Percentiles rank a stretch among this genome's conserved stretches.
Evolutionary conservation across 2,329 filamentous ascomycete genomes (phyloP).

Genomic region (Catunica adiposa): DNA sequence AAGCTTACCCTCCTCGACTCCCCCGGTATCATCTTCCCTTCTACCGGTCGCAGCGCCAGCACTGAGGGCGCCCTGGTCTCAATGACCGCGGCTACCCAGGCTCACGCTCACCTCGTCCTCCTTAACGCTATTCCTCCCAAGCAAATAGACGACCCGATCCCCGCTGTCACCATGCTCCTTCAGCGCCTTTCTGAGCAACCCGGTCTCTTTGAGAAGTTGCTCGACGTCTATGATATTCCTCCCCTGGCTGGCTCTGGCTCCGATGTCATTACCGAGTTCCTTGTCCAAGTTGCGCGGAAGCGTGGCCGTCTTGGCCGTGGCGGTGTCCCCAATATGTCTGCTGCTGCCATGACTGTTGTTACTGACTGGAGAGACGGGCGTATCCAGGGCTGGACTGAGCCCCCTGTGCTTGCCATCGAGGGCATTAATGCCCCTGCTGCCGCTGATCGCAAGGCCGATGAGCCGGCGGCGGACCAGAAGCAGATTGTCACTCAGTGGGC

Average conservation of each 20-base stretch:
- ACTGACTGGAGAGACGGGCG: conserved; percentile 94
- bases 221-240: conserved; percentile 69
- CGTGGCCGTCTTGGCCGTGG: conserved; percentile 75
- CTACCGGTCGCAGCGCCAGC: conserved; percentile 28
- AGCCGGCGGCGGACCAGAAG: conserved; percentile 51
- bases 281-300: conserved; percentile 89
- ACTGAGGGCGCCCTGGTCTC: conserved; percentile 27
- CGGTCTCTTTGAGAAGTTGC: conserved; percentile 61
- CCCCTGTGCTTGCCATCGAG: conserved; percentile 50
- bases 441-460: conserved; percentile 25
- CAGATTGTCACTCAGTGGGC: conserved; percentile 86
- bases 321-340: conserved; percentile 73
- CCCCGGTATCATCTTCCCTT: conserved; percentile 86
- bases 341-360: conserved; percentile 81
- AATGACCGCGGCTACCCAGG: conserved; percentile 47
- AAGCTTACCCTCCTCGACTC: conserved; percentile 89
- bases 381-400: conserved; percentile 80
- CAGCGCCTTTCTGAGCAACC: conserved; percentile 58
- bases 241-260: conserved; percentile 55
- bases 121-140: conserved; percentile 86
- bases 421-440: conserved; percentile 15
- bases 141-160: conserved; percentile 83
- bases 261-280: conserved; percentile 74
- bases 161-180: conserved; percentile 71
- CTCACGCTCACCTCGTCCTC: conserved; percentile 70